Conservation (phyloP, 1,284 basidiomycete species). For the Sporisorium exsertum region DNA sequence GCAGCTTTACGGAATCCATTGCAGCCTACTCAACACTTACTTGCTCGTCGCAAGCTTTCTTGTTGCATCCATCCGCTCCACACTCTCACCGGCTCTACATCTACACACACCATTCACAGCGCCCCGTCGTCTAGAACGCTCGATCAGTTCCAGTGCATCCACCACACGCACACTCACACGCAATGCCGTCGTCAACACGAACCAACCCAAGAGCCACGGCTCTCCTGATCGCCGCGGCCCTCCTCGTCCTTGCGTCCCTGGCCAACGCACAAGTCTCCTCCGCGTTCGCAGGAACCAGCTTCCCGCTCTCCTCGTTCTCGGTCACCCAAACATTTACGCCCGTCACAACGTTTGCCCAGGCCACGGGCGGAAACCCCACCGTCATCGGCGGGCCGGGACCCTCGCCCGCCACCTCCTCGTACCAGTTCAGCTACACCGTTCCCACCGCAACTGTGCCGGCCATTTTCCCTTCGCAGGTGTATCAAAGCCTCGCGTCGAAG, state of each 20-base stretch:
- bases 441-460: slow-evolving; percentile 43
- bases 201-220: slow-evolving; percentile 18
- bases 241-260: slow-evolving; percentile 17
- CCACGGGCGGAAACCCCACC: slow-evolving; percentile 40
- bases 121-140: background rate
- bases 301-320: slow-evolving; percentile 41
- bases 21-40: background rate
- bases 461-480: slow-evolving; percentile 29
- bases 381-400: slow-evolving; percentile 56
- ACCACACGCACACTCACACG: background rate
- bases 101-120: background rate
- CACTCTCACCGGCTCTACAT: background rate
- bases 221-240: slow-evolving; percentile 14
- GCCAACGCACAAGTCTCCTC: slow-evolving; percentile 26
- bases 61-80: background rate
- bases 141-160: background rate
- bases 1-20: background rate
- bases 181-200: slow-evolving; percentile 14
- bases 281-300: slow-evolving; percentile 42
- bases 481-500: slow-evolving; percentile 18
- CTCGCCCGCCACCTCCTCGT: slow-evolving; percentile 33
- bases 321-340: slow-evolving; percentile 49
- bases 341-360: slow-evolving; percentile 47
- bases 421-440: slow-evolving; percentile 46
- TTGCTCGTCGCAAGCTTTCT: background rate